These are phyloP conservation scores for Calophaca sinica DNA, from an alignment of 306 rosid genomes.

Conservation along the genomic window DNA sequence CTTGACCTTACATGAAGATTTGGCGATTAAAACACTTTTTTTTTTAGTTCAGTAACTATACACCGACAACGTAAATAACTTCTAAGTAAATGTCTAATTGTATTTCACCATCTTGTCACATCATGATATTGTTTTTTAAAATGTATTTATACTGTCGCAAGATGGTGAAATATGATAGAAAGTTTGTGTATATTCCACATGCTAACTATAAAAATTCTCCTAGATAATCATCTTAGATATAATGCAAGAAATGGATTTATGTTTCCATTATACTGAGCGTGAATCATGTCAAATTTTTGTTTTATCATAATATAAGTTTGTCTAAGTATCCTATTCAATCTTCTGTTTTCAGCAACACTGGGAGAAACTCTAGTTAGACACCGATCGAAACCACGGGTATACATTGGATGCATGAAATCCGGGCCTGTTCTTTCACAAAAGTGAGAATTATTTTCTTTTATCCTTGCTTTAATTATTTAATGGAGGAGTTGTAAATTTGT, in stretches of 20 bases:
- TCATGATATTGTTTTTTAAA: no score
- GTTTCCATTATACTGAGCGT: constrained; percentile 4
- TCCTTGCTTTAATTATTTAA: background rate
- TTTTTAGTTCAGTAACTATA: no score
- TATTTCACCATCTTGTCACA: no score
- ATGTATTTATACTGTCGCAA: no score
- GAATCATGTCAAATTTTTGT: background rate
- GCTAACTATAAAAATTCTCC: no score
- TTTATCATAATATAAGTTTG: background rate
- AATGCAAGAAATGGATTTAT: constrained; percentile 19
- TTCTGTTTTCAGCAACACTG: constrained; percentile 75
- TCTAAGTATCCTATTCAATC: constrained; percentile 35
- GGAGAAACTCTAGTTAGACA: constrained; percentile 93
- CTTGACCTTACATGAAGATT: background rate
- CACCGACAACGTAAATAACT: no score
- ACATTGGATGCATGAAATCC: constrained; percentile 99
- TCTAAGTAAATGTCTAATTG: no score
- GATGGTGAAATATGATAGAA: no score
- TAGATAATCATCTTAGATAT: no score
- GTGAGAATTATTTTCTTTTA: constrained; percentile 53
- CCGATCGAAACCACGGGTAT: constrained; percentile 72
- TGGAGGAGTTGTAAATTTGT: background rate
- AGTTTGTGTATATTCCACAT: no score
- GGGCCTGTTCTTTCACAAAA: constrained; percentile 95
- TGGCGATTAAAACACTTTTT: no score